phyloP scores from a whole-genome alignment of 2,329 filamentous ascomycete species.

The Beauveria pseudobassiana region DNA sequence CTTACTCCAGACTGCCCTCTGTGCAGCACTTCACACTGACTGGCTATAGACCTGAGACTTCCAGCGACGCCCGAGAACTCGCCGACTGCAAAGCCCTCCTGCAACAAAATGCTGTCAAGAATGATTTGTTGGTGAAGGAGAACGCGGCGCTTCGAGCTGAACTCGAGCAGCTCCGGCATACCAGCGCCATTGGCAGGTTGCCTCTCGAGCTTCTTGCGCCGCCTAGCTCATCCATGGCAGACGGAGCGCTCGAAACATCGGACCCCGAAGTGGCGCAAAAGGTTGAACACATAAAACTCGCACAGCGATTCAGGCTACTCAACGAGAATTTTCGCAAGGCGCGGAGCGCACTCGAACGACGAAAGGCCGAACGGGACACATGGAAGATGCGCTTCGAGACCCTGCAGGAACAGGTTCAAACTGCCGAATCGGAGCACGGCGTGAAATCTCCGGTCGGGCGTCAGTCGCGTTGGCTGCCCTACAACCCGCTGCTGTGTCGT shows the following conservation, averaged over 20 bases:
- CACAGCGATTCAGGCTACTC: constrained; percentile 33
- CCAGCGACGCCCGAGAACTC: background rate
- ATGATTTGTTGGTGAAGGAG: constrained; percentile 32
- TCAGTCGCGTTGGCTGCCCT: background rate
- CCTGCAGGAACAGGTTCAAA: constrained; percentile 35
- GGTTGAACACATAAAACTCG: constrained; percentile 29
- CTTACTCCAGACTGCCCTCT: background rate
- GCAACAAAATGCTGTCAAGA: constrained; percentile 16
- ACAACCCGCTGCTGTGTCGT: background rate
- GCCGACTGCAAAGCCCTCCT: background rate
- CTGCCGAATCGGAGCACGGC: constrained; percentile 31
- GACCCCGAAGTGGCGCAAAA: constrained; percentile 19
- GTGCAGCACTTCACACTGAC: background rate
- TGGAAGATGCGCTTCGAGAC: constrained; percentile 40
- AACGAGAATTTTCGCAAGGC: constrained; percentile 33
- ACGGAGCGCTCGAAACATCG: background rate
- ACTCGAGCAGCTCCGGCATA: constrained; percentile 18
- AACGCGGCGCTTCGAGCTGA: constrained; percentile 34
- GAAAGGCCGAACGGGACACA: constrained; percentile 32
- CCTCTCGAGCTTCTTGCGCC: background rate
- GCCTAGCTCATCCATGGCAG: constrained; percentile 5
- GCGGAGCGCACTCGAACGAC: constrained; percentile 31
- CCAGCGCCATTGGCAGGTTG: background rate
- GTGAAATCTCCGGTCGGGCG: constrained; percentile 21
- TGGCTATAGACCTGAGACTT: background rate